Conservation (phyloP, 768 basidiomycete genomes). For the Xerocomellus dryophilus region DNA sequence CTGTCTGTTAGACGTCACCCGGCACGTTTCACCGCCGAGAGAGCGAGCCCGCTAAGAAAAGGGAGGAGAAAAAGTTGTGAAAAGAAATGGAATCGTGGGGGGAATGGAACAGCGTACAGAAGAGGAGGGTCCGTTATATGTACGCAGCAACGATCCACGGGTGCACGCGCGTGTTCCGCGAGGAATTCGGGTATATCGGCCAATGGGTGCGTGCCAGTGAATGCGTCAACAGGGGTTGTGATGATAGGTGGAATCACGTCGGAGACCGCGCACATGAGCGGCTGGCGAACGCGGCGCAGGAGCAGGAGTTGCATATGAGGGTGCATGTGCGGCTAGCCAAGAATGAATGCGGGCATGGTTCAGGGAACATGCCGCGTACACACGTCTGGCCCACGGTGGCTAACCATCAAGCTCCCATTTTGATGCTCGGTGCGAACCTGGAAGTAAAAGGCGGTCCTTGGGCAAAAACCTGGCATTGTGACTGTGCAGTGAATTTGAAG, state of each 20-base stretch:
- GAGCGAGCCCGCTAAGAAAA: background rate
- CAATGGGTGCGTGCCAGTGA: constrained; percentile 8
- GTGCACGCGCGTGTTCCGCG: constrained; percentile 12
- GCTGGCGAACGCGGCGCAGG: constrained; percentile 17
- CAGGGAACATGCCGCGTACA: constrained; percentile 14
- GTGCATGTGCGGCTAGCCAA: constrained; percentile 16
- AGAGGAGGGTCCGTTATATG: constrained; percentile 23
- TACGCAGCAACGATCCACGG: constrained; percentile 6
- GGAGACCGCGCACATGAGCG: constrained; percentile 5
- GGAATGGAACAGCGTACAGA: constrained; percentile 9
- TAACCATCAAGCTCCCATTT: background rate
- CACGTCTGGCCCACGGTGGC: constrained; percentile 3
- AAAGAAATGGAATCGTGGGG: constrained; percentile 7
- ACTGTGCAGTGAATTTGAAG: background rate
- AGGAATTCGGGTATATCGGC: constrained; percentile 14
- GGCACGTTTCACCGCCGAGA: constrained; percentile 3
- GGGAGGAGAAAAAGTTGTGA: background rate
- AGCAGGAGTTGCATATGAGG: constrained; percentile 13
- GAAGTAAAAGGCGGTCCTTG: background rate
- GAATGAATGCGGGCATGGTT: constrained; percentile 9
- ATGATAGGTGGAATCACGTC: constrained; percentile 4
- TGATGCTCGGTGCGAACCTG: background rate
- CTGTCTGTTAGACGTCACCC: background rate
- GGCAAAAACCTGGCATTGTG: background rate
- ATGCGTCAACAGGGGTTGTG: constrained; percentile 5